Conservation (phyloP, 1,284 basidiomycete genomes). For the Puccinia novopanici region DNA sequence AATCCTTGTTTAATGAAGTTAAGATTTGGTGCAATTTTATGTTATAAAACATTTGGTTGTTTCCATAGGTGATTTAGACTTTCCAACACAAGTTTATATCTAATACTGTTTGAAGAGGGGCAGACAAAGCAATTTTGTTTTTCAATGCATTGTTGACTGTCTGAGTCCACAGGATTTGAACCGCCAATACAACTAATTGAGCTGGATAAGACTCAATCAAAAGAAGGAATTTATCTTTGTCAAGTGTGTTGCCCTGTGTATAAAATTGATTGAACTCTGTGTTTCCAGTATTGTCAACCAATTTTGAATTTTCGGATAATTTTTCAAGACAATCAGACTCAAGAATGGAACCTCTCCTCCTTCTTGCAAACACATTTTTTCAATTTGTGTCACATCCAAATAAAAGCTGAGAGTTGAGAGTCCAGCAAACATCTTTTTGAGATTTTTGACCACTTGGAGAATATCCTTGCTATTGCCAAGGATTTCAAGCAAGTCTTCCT, state of each 20-base stretch:
- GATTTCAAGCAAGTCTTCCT: conserved; percentile 97
- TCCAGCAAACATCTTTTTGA: conserved; percentile 99
- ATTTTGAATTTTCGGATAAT: conserved; percentile 96
- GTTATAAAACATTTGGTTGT: too few relatives aligned
- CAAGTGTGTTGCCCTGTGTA: conserved; percentile 63
- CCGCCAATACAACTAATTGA: conserved; percentile 88
- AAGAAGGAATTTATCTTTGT: conserved; percentile 70
- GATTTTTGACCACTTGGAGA: conserved; percentile 92
- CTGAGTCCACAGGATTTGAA: conserved; percentile 91
- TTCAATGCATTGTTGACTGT: conserved; percentile 77
- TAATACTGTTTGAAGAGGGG: conserved; percentile 73
- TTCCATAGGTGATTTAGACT: too few relatives aligned
- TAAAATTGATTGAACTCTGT: conserved; percentile 83
- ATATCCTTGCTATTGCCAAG: conserved; percentile 99
- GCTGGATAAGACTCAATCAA: conserved; percentile 95
- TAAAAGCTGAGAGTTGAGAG: conserved; percentile 87
- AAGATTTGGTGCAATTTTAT: too few relatives aligned
- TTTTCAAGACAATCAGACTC: conserved; percentile 80
- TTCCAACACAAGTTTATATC: too few relatives aligned
- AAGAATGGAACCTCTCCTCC: conserved; percentile 88
- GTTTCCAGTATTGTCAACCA: conserved; percentile 91
- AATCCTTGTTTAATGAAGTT: too few relatives aligned
- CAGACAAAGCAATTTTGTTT: conserved; percentile 65
- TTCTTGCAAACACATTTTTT: conserved; percentile 88
- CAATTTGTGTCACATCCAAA: conserved; percentile 71